phyloP scores from a whole-genome alignment of 257 asterid species.

The Nicotiana benthamiana region DNA sequence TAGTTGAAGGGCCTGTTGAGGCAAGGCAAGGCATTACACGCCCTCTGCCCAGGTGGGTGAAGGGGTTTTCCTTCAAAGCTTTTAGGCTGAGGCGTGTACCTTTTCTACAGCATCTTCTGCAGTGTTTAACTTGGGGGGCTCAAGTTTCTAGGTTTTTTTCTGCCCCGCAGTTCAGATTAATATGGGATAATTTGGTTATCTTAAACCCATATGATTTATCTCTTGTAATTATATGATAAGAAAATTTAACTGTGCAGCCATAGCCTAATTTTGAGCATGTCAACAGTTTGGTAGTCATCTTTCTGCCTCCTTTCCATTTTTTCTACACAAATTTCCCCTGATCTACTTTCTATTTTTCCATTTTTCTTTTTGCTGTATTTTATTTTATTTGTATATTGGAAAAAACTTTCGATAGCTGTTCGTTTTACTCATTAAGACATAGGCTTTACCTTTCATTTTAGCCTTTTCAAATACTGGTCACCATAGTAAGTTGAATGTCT shows the following conservation, averaged over 20 bases:
- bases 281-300: not conserved
- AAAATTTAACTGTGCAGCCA: not conserved
- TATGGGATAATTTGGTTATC: not conserved
- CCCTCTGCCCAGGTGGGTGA: not conserved
- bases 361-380: not conserved
- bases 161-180: not conserved
- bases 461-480: not conserved
- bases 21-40: not conserved
- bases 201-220: not conserved
- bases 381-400: not conserved
- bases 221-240: not conserved
- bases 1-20: not conserved
- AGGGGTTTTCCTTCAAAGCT: not conserved
- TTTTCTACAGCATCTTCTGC: not conserved
- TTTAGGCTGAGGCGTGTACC: not conserved
- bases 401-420: not conserved
- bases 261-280: not conserved
- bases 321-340: not conserved
- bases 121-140: not conserved
- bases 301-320: not conserved
- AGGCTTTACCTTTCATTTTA: not conserved
- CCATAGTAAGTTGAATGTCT: not conserved
- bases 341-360: not conserved
- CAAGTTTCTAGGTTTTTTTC: not conserved
- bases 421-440: not conserved